These are phyloP conservation scores for Cubamyces sp. DNA, from an alignment of 768 basidiomycete species.

Conservation along the genomic window DNA sequence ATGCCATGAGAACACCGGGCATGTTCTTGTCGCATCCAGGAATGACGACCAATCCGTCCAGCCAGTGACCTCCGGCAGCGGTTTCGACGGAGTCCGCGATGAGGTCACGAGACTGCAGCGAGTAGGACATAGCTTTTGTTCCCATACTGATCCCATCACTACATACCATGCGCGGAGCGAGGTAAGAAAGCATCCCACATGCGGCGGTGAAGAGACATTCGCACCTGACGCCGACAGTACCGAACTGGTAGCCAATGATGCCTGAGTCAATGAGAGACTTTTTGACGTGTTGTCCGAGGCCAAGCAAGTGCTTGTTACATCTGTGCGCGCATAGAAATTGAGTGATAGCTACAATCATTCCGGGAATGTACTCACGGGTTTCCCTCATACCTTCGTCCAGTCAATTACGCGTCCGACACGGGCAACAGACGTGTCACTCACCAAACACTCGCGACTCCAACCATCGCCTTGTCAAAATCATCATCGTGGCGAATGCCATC, in stretches of 20 bases:
- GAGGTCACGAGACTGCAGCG: constrained; percentile 95
- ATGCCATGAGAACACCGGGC: constrained; percentile 99
- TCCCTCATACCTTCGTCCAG: constrained; percentile 85
- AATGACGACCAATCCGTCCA: constrained; percentile 96
- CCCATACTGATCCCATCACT: constrained; percentile 99
- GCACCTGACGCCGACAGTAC: constrained; percentile 81
- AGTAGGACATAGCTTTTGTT: constrained; percentile 90
- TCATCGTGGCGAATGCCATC: constrained; percentile 80
- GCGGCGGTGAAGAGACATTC: not conserved
- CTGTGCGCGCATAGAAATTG: constrained; percentile 43
- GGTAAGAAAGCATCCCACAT: not conserved
- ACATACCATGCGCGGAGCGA: not conserved
- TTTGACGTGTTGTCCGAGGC: constrained; percentile 86
- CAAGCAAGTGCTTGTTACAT: constrained; percentile 94
- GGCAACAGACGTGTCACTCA: constrained; percentile 43
- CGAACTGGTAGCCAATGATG: constrained; percentile 96
- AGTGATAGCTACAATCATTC: not conserved
- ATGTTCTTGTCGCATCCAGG: constrained; percentile 99
- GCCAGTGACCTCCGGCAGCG: constrained; percentile 94
- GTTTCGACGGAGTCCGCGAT: constrained; percentile 98
- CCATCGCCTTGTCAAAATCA: constrained; percentile 96
- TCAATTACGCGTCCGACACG: constrained; percentile 20
- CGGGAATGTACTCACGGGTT: constrained; percentile 75
- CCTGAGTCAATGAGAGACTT: constrained; percentile 69
- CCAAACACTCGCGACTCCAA: constrained; percentile 97